phyloP scores from a whole-genome alignment of 2,329 filamentous ascomycete genomes.

The Penicillium sp. region DNA sequence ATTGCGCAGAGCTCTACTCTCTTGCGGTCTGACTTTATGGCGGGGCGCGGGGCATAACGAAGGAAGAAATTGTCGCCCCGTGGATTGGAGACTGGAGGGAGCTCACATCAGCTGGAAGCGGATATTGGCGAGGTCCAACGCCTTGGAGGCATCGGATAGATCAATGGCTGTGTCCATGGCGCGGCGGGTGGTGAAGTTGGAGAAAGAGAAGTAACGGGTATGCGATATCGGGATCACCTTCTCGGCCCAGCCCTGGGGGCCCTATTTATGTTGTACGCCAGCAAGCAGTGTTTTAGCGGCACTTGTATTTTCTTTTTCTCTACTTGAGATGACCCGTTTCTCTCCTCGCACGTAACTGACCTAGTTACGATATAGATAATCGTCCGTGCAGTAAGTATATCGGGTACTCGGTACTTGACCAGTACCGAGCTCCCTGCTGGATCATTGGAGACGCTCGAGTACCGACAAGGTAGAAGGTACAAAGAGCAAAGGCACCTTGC shows the following conservation, averaged over 20 bases:
- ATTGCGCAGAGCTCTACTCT: background rate
- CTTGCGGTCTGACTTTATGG: constrained; percentile 4
- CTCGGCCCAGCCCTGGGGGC: background rate
- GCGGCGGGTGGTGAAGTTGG: constrained; percentile 5
- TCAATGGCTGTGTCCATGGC: constrained; percentile 88
- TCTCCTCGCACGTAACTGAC: background rate
- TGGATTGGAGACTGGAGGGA: background rate
- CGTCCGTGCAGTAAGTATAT: background rate
- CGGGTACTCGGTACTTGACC: constrained; percentile 11
- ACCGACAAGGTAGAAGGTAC: constrained; percentile 1
- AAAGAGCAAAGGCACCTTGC: constrained; percentile 7
- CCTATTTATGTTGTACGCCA: background rate
- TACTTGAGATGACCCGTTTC: background rate
- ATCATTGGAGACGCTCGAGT: background rate
- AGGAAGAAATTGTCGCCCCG: background rate
- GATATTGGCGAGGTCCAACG: constrained; percentile 86
- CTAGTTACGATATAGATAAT: background rate
- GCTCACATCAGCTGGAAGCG: constrained; percentile 88
- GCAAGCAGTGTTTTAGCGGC: background rate
- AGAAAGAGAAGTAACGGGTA: constrained; percentile 9
- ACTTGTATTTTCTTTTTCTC: background rate
- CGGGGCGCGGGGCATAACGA: constrained; percentile 11
- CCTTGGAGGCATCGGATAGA: constrained; percentile 77
- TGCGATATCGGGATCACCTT: constrained; percentile 13
- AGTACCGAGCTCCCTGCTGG: constrained; percentile 7